Evolutionary conservation across 2,329 filamentous ascomycete species (phyloP).

Genomic region (Neonectria neomacrospora): DNA sequence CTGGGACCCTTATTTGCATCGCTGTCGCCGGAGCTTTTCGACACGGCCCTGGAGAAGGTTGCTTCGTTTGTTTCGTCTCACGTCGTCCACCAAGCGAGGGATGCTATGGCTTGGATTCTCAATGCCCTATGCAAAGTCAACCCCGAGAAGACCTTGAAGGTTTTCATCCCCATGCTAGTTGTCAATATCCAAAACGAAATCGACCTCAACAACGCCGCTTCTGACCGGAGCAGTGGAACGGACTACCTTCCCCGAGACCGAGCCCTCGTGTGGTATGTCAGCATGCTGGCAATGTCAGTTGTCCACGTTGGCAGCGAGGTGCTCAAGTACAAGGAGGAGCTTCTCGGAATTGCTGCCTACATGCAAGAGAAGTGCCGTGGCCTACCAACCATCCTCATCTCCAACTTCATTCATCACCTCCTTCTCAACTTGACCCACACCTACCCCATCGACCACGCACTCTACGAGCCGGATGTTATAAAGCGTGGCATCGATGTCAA

Average conservation of each 20-base stretch:
- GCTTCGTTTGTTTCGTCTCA: slow-evolving; percentile 91
- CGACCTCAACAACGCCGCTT: slow-evolving; percentile 94
- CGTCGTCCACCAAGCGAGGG: slow-evolving; percentile 94
- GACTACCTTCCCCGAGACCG: slow-evolving; percentile 94
- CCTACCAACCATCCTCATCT: slow-evolving; percentile 93
- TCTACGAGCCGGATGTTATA: slow-evolving; percentile 84
- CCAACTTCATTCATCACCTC: slow-evolving; percentile 97
- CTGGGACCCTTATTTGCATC: slow-evolving; percentile 91
- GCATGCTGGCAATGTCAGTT: slow-evolving; percentile 97
- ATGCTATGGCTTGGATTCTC: slow-evolving; percentile 98
- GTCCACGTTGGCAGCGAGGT: slow-evolving; percentile 95
- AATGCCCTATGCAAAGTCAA: slow-evolving; percentile 97
- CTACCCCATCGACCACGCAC: slow-evolving; percentile 88
- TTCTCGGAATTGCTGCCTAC: slow-evolving; percentile 91
- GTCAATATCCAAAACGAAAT: slow-evolving; percentile 96
- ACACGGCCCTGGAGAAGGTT: slow-evolving; percentile 90
- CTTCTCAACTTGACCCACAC: slow-evolving; percentile 94
- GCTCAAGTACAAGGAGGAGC: slow-evolving; percentile 85
- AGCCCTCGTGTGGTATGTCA: slow-evolving; percentile 95
- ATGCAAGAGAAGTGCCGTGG: slow-evolving; percentile 98
- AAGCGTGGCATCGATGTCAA: slow-evolving; percentile 76
- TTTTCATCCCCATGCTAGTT: slow-evolving; percentile 89
- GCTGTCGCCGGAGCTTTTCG: slow-evolving; percentile 91
- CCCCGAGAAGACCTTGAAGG: slow-evolving; percentile 90
- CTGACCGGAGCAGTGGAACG: slow-evolving; percentile 90